These are phyloP conservation scores for Fragaria vesca DNA, from an alignment of 306 rosid genomes.

Conservation along the genomic window DNA sequence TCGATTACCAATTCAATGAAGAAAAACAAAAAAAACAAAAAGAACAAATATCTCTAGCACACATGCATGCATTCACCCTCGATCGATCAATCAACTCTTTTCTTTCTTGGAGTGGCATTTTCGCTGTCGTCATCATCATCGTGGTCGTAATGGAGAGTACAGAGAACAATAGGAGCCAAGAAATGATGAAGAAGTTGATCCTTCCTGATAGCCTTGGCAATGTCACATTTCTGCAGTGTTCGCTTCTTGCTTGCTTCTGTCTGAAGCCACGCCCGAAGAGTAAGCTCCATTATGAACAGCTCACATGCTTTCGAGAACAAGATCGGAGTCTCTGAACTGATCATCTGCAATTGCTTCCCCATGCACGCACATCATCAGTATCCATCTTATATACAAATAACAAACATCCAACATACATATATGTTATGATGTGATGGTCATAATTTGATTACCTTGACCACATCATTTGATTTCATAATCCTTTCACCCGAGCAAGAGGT, in stretches of 20 bases:
- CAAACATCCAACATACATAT: not conserved
- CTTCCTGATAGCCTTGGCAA: slow-evolving; percentile 24
- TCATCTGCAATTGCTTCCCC: slow-evolving; percentile 23
- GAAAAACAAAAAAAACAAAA: too few relatives aligned
- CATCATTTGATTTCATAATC: slow-evolving; percentile 28
- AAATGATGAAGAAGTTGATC: slow-evolving; percentile 21
- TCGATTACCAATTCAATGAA: too few relatives aligned
- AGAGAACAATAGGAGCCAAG: slow-evolving; percentile 16
- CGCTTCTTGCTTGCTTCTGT: slow-evolving; percentile 27
- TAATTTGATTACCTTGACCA: slow-evolving; percentile 24
- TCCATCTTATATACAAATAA: not conserved
- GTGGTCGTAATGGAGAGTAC: not conserved
- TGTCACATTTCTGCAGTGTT: slow-evolving; percentile 23
- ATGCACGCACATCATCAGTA: not conserved
- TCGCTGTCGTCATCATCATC: not conserved
- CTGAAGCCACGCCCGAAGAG: slow-evolving; percentile 33
- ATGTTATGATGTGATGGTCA: not conserved
- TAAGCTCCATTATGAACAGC: slow-evolving; percentile 45
- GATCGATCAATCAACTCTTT: too few relatives aligned
- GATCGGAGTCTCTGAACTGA: slow-evolving; percentile 35
- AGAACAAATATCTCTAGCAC: too few relatives aligned
- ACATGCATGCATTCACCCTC: too few relatives aligned
- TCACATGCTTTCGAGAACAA: slow-evolving; percentile 45
- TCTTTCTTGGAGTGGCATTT: too few relatives aligned
- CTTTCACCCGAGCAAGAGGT: slow-evolving; percentile 35